Percentiles rank a stretch among this genome's conserved stretches.
Conservation (phyloP, 257 asterid genomes). For the Pogostemon cablin region DNA sequence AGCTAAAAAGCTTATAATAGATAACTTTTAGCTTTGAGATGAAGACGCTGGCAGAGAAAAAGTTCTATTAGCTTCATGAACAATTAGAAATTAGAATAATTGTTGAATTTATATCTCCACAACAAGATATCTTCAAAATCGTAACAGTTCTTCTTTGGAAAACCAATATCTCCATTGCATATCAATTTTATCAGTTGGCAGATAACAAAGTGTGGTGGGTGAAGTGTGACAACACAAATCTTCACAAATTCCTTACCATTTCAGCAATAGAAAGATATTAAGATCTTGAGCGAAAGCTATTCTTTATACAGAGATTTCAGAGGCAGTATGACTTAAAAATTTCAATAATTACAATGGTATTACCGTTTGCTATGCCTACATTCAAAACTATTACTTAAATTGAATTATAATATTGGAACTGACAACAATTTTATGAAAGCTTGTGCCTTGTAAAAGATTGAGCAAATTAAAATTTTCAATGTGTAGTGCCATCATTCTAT, state of each 20-base stretch:
- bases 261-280: slow-evolving; percentile 14
- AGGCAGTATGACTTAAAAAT: background rate
- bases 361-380: background rate
- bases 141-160: background rate
- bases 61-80: slow-evolving; percentile 38
- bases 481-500: background rate
- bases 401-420: background rate
- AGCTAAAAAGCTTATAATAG: slow-evolving; percentile 79
- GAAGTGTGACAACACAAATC: background rate
- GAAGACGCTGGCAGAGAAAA: slow-evolving; percentile 50
- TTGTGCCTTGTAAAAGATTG: background rate
- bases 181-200: slow-evolving; percentile 1
- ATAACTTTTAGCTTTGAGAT: slow-evolving; percentile 73
- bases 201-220: background rate
- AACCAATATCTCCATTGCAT: slow-evolving; percentile 17
- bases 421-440: background rate
- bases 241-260: background rate
- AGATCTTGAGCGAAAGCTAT: background rate
- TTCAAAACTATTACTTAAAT: background rate
- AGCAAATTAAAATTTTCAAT: background rate
- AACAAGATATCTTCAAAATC: slow-evolving; percentile 5
- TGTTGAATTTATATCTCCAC: background rate
- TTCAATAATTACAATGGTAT: background rate
- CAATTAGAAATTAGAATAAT: slow-evolving; percentile 3
- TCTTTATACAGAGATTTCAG: background rate